Conservation (phyloP, 805 yeast species). For the Hanseniaspora nectarophila region DNA sequence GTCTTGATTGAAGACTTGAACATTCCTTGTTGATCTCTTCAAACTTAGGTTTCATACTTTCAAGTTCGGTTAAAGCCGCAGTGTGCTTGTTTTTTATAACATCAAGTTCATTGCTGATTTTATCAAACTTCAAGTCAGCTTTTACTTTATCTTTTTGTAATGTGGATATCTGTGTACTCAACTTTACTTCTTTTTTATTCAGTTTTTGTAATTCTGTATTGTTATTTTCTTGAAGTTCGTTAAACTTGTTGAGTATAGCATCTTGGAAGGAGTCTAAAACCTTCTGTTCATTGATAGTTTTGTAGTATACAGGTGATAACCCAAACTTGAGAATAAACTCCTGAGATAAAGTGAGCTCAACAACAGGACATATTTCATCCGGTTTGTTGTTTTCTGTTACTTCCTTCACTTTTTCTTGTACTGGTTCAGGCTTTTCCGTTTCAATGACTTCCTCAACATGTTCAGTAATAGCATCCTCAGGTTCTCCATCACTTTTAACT, state of each 20-base stretch:
- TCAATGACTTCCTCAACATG: not conserved
- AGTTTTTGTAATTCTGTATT: conserved; percentile 65
- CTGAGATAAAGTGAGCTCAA: not conserved
- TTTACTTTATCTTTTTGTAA: conserved; percentile 39
- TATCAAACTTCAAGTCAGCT: conserved; percentile 28
- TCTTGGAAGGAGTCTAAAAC: conserved; percentile 11
- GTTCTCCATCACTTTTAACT: too few relatives aligned
- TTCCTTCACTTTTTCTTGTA: not conserved
- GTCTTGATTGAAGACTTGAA: conserved; percentile 13
- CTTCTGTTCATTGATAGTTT: not conserved
- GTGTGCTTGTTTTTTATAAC: conserved; percentile 21
- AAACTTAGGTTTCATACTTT: conserved; percentile 19
- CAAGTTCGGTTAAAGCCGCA: conserved; percentile 21
- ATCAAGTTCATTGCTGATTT: conserved; percentile 17
- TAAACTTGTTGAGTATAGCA: conserved; percentile 19
- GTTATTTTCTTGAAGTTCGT: conserved; percentile 48
- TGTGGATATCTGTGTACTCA: conserved; percentile 53
- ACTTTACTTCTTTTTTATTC: conserved; percentile 57
- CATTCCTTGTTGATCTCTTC: conserved; percentile 18
- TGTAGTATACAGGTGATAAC: not conserved
- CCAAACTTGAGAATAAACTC: not conserved
- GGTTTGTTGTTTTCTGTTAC: not conserved
- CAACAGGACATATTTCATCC: not conserved
- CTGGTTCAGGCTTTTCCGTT: not conserved
- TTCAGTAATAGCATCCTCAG: too few relatives aligned